phyloP scores from a whole-genome alignment of 2,329 filamentous ascomycete genomes.

The Zymoseptoria brevis region DNA sequence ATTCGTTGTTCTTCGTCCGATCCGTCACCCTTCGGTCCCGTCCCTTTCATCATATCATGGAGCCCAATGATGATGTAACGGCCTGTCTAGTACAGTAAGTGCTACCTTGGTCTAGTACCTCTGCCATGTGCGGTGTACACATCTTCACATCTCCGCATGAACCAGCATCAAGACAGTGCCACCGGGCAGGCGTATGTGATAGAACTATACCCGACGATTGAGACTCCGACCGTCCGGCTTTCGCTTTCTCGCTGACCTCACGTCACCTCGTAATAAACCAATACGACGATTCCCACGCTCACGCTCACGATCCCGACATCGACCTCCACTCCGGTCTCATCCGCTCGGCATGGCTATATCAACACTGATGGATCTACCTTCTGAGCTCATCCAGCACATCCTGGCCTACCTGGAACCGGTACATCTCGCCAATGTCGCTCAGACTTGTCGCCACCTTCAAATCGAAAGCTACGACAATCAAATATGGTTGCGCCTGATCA shows the following conservation, averaged over 20 bases:
- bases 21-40: background rate
- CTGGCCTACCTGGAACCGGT: constrained; percentile 56
- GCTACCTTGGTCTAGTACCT: background rate
- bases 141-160: background rate
- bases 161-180: no score
- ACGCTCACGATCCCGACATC: background rate
- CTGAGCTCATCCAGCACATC: constrained; percentile 68
- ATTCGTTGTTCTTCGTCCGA: background rate
- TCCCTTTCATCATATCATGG: background rate
- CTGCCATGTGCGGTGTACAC: no score
- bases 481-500: constrained; percentile 64
- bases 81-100: background rate
- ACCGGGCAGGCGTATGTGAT: no score
- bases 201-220: background rate
- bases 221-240: background rate
- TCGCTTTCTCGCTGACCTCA: background rate
- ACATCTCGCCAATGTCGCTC: constrained; percentile 54
- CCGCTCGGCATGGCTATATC: background rate
- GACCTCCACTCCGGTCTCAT: background rate
- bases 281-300: background rate
- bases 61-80: background rate
- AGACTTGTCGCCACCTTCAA: constrained; percentile 54
- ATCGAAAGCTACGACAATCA: constrained; percentile 56
- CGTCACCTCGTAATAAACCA: background rate
- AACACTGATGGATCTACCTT: constrained; percentile 52